Evolutionary conservation across 2,329 filamentous ascomycete genomes (phyloP).

Genomic region (Thermoascus crustaceus): DNA sequence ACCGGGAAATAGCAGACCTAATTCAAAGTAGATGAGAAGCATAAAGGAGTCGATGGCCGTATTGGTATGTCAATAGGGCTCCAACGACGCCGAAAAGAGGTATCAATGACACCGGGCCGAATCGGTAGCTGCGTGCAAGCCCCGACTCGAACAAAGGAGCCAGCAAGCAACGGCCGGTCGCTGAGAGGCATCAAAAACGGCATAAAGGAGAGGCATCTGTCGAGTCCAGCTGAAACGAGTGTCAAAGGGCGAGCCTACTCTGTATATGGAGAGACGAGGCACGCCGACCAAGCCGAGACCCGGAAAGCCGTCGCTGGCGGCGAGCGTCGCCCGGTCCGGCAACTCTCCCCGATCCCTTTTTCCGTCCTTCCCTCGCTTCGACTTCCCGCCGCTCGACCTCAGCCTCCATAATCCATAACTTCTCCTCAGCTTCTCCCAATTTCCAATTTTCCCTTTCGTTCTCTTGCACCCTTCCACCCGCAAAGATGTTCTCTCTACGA

Average conservation of each 20-base stretch:
- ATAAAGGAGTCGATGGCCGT: too few species aligned
- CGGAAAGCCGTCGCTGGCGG: constrained; percentile 12
- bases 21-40: too few species aligned
- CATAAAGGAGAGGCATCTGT: too few species aligned
- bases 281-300: not conserved
- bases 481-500: constrained; percentile 34
- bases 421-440: constrained; percentile 5
- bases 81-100: not conserved
- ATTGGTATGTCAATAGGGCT: constrained; percentile 6
- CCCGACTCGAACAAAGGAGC: too few species aligned
- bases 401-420: not conserved
- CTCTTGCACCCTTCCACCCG: constrained; percentile 11
- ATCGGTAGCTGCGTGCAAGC: too few species aligned
- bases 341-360: constrained; percentile 14
- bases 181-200: too few species aligned
- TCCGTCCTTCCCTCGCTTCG: constrained; percentile 16
- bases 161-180: too few species aligned
- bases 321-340: not conserved
- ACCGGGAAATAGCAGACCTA: too few species aligned
- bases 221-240: too few species aligned
- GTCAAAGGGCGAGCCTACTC: constrained; percentile 4
- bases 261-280: not conserved
- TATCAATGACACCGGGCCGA: constrained; percentile 6
- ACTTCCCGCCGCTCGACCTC: not conserved
- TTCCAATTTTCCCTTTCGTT: constrained; percentile 9